Base-by-base conservation (phyloP, 331 rosid species). In the Saraca asoca region DNA sequence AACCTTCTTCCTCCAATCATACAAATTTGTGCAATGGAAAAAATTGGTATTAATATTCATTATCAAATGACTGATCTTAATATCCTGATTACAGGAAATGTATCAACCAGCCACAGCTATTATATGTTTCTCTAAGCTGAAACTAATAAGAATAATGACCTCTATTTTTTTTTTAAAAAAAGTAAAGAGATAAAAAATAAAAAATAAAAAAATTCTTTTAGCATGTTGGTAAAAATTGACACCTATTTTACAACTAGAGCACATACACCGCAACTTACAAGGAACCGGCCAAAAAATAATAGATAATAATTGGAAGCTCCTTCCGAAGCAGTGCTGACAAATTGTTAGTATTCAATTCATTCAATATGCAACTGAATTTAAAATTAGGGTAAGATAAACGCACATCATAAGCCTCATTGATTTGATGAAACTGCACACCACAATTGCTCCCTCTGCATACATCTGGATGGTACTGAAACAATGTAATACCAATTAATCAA, bases 341-440 rank as follows among this genome's bases (percentile, higher is more conserved):
- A 34, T 45, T 7, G 13, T 13, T 6, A 18, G 12, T 5, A 19
- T 34, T 5, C 5, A 51, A 31, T 2, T n/a, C n/a, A n/a, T n/a
- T n/a, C n/a, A n/a, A n/a, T n/a, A n/a, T n/a, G n/a, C n/a, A 11
- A 73, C 56, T 24, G 31, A 46, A 33, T 37, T 0, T 10, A 39
- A 10, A 51, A 6, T n/a, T n/a, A 5, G 31, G n/a, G 20, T 5
- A 18, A 43, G 3, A 12, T 42, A 24, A 64, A 41, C 88, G 18
- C 72, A 94, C 99, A 85, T 86, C 96, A 66, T 94, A 90, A 34
- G 99, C 99, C 76, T 94, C 89, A 6, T 90, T 88, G 85, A 94
- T 94, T 56, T 57, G 73, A 42, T 90, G 88, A 83, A 94, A 90
- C 64, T 84, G 84, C 44, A 90, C 99, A 1, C 89, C 85, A 12